phyloP scores from a whole-genome alignment of 257 asterid genomes.

The Verbena officinalis region DNA sequence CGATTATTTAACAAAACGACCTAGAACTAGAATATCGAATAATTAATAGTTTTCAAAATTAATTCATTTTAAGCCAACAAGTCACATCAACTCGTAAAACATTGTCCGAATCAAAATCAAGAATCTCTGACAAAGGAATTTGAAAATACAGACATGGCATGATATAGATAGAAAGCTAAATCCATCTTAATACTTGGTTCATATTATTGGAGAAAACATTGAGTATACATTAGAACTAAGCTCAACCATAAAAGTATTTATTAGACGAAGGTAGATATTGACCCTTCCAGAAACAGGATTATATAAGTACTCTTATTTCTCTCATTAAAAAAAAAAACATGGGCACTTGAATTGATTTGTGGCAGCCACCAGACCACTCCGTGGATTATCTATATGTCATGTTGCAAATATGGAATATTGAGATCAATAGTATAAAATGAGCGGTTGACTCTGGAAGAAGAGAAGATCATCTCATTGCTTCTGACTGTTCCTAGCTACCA shows the following conservation, averaged over 20 bases:
- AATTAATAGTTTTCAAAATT: no score
- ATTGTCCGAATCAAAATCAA: neutral
- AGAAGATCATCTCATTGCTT: slow-evolving; percentile 37
- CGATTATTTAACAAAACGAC: no score
- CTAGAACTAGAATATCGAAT: no score
- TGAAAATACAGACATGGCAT: no score
- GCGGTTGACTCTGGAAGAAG: slow-evolving; percentile 33
- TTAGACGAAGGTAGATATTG: neutral
- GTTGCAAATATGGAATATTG: slow-evolving; percentile 30
- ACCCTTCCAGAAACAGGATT: slow-evolving; percentile 27
- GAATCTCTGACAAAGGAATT: no score
- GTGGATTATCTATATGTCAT: slow-evolving; percentile 35
- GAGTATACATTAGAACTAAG: no score
- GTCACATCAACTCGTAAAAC: neutral
- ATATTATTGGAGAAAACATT: no score
- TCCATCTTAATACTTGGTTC: neutral
- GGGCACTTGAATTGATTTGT: slow-evolving; percentile 2
- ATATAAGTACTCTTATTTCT: neutral
- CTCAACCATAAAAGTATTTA: no score
- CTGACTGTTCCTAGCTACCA: slow-evolving; percentile 31
- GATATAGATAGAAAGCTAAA: no score
- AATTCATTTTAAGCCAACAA: neutral
- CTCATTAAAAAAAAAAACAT: neutral
- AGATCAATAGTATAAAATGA: slow-evolving; percentile 25
- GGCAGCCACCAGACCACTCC: slow-evolving; percentile 24